Conservation (phyloP, 192 early-diverging fungal genomes). For the Kappamyces sp. region DNA sequence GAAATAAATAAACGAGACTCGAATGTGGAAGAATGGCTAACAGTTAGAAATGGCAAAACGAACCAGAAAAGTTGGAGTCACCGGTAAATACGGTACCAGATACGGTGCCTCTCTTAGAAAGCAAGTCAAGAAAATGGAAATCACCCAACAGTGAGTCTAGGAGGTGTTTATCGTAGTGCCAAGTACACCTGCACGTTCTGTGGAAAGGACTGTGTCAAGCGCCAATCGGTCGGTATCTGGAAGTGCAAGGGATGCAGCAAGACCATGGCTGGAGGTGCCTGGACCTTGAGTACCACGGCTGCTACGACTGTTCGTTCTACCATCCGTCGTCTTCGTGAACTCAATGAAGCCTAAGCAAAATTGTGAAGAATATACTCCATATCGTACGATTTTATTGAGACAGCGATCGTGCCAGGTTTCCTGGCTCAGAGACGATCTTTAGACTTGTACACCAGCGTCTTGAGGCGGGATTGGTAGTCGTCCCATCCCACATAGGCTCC, state of each 20-base stretch:
- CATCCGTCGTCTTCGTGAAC: slow-evolving; percentile 77
- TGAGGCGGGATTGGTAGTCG: slow-evolving; percentile 59
- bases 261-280: slow-evolving; percentile 94
- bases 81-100: slow-evolving; percentile 99
- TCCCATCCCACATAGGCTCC: slow-evolving; percentile 72
- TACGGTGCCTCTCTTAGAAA: slow-evolving; percentile 99
- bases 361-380: neutral
- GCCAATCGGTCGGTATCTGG: slow-evolving; percentile 97
- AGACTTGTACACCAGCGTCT: slow-evolving; percentile 18
- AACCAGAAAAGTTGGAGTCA: slow-evolving; percentile 98
- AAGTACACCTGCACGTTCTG: slow-evolving; percentile 99
- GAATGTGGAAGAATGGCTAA: neutral
- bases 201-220: slow-evolving; percentile 95
- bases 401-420: no score
- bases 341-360: slow-evolving; percentile 15
- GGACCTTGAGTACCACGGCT: slow-evolving; percentile 87
- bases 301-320: slow-evolving; percentile 87
- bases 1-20: no score
- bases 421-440: no score
- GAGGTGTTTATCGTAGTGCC: slow-evolving; percentile 28
- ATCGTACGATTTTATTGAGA: no score
- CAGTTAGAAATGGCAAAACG: slow-evolving; percentile 63
- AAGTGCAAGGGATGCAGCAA: slow-evolving; percentile 94
- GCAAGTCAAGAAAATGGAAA: slow-evolving; percentile 96
- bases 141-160: slow-evolving; percentile 74